Conservation (phyloP, 2,329 filamentous ascomycete species). For the Trichoderma breve region DNA sequence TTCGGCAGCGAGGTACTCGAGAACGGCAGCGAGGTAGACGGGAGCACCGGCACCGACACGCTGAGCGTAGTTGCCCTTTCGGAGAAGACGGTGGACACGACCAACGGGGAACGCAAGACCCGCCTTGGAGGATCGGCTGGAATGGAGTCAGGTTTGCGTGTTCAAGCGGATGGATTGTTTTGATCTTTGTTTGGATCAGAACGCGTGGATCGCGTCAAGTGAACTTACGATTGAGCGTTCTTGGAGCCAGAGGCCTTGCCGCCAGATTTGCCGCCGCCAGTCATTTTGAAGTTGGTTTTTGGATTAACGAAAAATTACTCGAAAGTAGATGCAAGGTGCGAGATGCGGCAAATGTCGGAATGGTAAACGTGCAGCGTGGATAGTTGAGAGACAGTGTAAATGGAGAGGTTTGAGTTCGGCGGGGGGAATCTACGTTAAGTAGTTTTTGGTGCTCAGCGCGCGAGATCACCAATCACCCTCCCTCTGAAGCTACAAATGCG, state of each 20-base stretch:
- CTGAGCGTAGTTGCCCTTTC: conserved; percentile 99
- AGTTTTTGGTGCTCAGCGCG: conserved; percentile 51
- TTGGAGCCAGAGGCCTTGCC: conserved; percentile 99
- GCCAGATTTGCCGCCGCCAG: conserved; percentile 93
- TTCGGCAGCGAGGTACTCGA: conserved; percentile 98
- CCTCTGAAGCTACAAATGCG: not conserved
- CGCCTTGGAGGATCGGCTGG: conserved; percentile 95
- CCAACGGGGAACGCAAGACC: conserved; percentile 98
- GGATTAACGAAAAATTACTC: conserved; percentile 18
- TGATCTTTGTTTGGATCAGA: not conserved
- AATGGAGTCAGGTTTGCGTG: not conserved
- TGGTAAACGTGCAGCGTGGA: conserved; percentile 38
- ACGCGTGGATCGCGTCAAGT: not conserved
- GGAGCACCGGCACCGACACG: conserved; percentile 98
- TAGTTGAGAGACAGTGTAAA: conserved; percentile 35
- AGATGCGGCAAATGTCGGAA: conserved; percentile 27
- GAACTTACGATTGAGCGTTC: conserved; percentile 97
- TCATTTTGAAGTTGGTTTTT: conserved; percentile 20
- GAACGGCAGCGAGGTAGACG: conserved; percentile 94
- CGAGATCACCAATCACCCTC: conserved; percentile 52
- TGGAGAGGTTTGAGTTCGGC: conserved; percentile 37
- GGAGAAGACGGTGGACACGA: conserved; percentile 97
- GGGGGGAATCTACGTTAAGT: conserved; percentile 54
- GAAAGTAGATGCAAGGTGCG: conserved; percentile 5
- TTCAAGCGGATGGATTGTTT: not conserved